phyloP scores from a whole-genome alignment of 805 yeast genomes.

The Zygosaccharomyces gambellarensis region DNA sequence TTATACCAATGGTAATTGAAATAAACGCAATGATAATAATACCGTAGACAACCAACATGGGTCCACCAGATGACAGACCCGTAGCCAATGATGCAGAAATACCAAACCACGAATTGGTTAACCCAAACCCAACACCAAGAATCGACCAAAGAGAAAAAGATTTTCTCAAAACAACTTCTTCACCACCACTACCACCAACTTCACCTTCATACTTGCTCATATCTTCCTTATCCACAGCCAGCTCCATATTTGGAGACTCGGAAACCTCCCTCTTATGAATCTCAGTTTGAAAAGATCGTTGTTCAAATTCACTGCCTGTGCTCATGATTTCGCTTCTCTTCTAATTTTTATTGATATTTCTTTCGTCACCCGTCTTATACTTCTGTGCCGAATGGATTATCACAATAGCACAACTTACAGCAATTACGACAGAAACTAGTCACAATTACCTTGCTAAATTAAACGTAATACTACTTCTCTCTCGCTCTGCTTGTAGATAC shows the following conservation, averaged over 20 bases:
- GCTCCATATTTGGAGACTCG: background rate
- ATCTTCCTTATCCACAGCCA: constrained; percentile 2
- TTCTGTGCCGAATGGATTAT: background rate
- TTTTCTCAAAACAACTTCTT: constrained; percentile 34
- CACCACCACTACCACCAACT: constrained; percentile 9
- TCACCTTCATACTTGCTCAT: background rate
- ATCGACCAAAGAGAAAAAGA: constrained; percentile 48
- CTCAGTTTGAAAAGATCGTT: constrained; percentile 4
- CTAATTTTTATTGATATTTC: too few species aligned
- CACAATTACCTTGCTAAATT: background rate
- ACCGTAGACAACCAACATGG: constrained; percentile 55
- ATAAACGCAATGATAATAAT: constrained; percentile 48
- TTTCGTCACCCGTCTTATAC: background rate
- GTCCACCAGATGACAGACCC: constrained; percentile 57
- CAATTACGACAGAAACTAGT: background rate
- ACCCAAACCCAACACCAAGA: constrained; percentile 57
- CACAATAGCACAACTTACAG: background rate
- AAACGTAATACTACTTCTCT: background rate
- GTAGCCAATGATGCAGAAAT: constrained; percentile 55
- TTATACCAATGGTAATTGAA: constrained; percentile 46
- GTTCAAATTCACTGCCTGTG: background rate
- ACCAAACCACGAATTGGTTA: constrained; percentile 63
- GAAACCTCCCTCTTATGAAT: constrained; percentile 10
- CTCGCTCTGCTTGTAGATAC: background rate
- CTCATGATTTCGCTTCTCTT: background rate